Conservation (phyloP, 371 early-diverging fungal species). For the Capillidium heterosporum region DNA sequence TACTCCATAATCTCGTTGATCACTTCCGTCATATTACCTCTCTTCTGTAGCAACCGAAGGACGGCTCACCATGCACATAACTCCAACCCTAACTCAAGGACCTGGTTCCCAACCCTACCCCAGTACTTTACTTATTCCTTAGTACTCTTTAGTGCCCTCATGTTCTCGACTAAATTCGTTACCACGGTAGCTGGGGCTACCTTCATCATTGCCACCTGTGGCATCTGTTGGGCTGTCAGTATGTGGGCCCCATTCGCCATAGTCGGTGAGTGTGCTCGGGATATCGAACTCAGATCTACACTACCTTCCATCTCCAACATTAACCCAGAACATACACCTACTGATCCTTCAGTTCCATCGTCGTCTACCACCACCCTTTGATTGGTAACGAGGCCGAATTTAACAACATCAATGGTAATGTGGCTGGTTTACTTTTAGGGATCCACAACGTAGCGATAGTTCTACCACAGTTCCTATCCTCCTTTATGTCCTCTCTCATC, state of each 20-base stretch:
- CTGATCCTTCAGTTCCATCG: too few relatives aligned
- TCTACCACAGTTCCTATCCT: conserved; percentile 75
- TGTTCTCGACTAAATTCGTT: conserved; percentile 44
- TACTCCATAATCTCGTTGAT: conserved; percentile 56
- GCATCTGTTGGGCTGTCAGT: conserved; percentile 71
- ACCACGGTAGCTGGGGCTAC: conserved; percentile 28
- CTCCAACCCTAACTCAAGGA: not conserved
- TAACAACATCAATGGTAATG: not conserved
- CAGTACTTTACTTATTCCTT: conserved; percentile 46
- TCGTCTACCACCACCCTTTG: conserved; percentile 11
- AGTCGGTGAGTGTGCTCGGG: conserved; percentile 54
- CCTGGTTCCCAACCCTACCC: not conserved
- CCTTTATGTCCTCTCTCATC: conserved; percentile 47
- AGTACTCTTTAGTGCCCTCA: conserved; percentile 37
- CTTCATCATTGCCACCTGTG: conserved; percentile 47
- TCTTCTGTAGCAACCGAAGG: conserved; percentile 14
- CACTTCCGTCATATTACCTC: conserved; percentile 56
- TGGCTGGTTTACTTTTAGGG: conserved; percentile 71
- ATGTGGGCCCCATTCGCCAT: conserved; percentile 90
- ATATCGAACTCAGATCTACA: not conserved
- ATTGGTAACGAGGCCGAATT: too few relatives aligned
- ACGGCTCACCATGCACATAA: not conserved
- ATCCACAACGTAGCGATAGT: conserved; percentile 91
- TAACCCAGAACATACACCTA: not conserved
- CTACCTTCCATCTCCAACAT: not conserved